phyloP scores from a whole-genome alignment of 495 filamentous ascomycete genomes.

The Aspergillus heteromorphus region DNA sequence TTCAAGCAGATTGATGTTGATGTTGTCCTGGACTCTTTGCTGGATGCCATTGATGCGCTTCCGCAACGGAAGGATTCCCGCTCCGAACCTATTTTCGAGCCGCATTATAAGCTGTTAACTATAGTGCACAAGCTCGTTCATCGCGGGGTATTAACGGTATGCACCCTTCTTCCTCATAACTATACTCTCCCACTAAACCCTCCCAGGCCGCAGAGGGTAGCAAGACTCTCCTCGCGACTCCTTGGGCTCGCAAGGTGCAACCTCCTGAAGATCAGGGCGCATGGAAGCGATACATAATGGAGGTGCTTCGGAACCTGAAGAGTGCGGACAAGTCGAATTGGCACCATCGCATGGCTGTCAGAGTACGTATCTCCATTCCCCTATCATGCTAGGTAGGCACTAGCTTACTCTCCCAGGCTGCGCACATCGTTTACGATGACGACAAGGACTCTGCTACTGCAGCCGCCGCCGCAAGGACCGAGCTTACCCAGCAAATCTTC shows the following conservation, averaged over 20 bases:
- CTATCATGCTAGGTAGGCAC: not conserved
- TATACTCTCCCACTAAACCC: slow-evolving; percentile 8
- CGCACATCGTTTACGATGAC: slow-evolving; percentile 67
- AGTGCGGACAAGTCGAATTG: slow-evolving; percentile 90
- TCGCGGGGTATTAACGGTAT: slow-evolving; percentile 28
- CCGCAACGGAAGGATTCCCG: slow-evolving; percentile 73
- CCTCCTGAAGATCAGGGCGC: slow-evolving; percentile 48
- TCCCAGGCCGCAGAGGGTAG: slow-evolving; percentile 43
- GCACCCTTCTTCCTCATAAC: slow-evolving; percentile 2
- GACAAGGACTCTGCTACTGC: slow-evolving; percentile 32
- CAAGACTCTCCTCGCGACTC: slow-evolving; percentile 49
- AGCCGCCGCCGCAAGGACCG: slow-evolving; percentile 62
- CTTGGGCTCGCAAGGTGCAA: slow-evolving; percentile 49
- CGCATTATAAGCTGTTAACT: slow-evolving; percentile 92
- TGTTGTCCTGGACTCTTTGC: slow-evolving; percentile 62
- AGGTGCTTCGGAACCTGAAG: slow-evolving; percentile 67
- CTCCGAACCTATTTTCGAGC: slow-evolving; percentile 83
- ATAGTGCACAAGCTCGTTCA: slow-evolving; percentile 76
- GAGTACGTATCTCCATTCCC: slow-evolving; percentile 36
- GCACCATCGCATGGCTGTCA: slow-evolving; percentile 89
- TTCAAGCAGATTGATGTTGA: slow-evolving; percentile 45
- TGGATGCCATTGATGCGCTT: slow-evolving; percentile 70
- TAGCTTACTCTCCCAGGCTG: slow-evolving; percentile 41
- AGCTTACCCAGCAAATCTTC: slow-evolving; percentile 81
- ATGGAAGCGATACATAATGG: slow-evolving; percentile 73